Percentiles rank a stretch among this genome's conserved stretches.
phyloP scores from a whole-genome alignment of 805 yeast genomes.

The Tetrapisispora pingtungensis region DNA sequence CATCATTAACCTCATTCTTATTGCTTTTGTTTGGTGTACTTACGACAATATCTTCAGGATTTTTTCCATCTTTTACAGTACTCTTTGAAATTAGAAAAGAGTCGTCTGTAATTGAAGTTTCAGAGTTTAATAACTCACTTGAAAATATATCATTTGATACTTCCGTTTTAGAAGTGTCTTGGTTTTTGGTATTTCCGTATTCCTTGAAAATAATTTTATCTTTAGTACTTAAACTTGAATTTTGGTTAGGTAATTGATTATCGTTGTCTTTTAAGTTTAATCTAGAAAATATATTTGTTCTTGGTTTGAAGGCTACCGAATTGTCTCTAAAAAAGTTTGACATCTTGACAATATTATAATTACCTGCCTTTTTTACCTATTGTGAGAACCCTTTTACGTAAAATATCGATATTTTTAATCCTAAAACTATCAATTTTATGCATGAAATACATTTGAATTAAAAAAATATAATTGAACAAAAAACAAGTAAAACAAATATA shows the following conservation, averaged over 20 bases:
- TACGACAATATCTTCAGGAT: background rate
- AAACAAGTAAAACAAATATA: no score
- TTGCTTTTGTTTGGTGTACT: conserved; percentile 12
- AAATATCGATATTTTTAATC: no score
- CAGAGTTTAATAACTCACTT: background rate
- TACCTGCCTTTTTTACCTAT: no score
- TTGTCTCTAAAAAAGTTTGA: conserved; percentile 28
- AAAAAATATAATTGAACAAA: no score
- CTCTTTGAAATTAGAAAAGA: background rate
- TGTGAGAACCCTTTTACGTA: no score
- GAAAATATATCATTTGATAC: background rate
- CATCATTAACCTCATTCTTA: conserved; percentile 5
- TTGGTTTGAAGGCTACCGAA: conserved; percentile 25
- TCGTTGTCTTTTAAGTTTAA: conserved; percentile 18
- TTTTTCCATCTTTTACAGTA: background rate
- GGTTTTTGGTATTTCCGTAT: background rate
- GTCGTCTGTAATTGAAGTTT: background rate
- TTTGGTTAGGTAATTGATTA: background rate
- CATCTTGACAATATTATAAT: no score
- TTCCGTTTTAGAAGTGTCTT: background rate
- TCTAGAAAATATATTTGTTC: conserved; percentile 26
- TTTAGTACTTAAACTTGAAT: background rate
- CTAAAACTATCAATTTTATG: no score
- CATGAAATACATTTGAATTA: no score
- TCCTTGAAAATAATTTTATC: background rate